Percentiles rank a stretch among this genome's conserved stretches.
These are phyloP conservation scores for Penicillium tannophilum DNA, from an alignment of 495 filamentous ascomycete species.

Conservation along the genomic window DNA sequence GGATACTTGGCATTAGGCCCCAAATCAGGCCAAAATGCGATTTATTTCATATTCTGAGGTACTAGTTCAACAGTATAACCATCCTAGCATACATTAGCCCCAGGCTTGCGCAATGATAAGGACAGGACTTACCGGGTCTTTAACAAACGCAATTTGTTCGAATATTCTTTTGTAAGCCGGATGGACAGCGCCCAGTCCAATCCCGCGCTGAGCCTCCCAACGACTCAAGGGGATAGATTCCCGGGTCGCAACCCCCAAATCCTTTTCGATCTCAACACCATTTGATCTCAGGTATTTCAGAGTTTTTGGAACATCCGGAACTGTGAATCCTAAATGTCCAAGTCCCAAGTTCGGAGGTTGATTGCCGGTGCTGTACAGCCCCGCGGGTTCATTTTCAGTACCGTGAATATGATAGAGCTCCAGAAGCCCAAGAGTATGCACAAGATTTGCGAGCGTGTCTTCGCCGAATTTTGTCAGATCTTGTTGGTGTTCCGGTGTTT, in stretches of 20 bases:
- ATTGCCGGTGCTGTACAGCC: conserved; percentile 5
- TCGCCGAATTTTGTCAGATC: conserved; percentile 1
- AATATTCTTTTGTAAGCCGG: conserved; percentile 1
- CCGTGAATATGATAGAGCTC: conserved; percentile 9
- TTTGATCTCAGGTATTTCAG: neutral
- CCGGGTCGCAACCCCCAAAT: conserved; percentile 1
- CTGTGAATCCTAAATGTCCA: conserved; percentile 7
- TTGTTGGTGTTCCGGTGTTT: neutral
- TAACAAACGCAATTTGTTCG: conserved; percentile 4
- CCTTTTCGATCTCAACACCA: conserved; percentile 1
- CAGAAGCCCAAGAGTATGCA: conserved; percentile 3
- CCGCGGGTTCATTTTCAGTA: conserved; percentile 6
- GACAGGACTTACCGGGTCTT: neutral
- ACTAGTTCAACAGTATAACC: conserved; percentile 7
- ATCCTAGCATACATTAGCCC: neutral
- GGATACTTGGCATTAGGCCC: too few species aligned
- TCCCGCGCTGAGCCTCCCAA: conserved; percentile 5
- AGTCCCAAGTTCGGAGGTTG: conserved; percentile 2
- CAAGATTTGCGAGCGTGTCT: neutral
- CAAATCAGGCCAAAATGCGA: neutral
- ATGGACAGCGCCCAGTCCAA: conserved; percentile 3
- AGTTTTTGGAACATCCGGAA: neutral
- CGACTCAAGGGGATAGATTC: conserved; percentile 3
- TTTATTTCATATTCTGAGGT: neutral
- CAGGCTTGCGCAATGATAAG: neutral